These are phyloP conservation scores for Mesostigma viride DNA, from an alignment of 139 green algal species.

Conservation along the genomic window DNA sequence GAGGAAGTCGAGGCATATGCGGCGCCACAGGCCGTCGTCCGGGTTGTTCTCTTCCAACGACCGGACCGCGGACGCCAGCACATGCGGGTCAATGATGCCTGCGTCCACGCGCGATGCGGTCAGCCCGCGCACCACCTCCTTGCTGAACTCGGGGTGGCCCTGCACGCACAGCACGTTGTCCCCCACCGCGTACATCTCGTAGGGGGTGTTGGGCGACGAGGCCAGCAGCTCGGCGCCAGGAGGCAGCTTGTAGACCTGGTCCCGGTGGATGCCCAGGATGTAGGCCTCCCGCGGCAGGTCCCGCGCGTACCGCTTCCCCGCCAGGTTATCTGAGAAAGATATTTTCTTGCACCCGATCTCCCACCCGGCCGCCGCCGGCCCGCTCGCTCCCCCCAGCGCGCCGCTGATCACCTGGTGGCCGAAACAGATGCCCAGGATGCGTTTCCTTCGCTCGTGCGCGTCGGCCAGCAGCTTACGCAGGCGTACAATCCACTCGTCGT, in stretches of 20 bases:
- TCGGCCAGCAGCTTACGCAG: neutral
- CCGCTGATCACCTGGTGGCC: slow-evolving; percentile 12
- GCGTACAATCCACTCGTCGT: slow-evolving; percentile 13
- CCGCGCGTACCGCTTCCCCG: slow-evolving; percentile 8
- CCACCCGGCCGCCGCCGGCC: too few relatives aligned
- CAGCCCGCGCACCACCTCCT: slow-evolving; percentile 25
- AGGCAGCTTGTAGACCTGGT: slow-evolving; percentile 17
- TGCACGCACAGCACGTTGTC: slow-evolving; percentile 18
- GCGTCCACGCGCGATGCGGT: too few relatives aligned
- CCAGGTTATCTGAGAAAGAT: too few relatives aligned
- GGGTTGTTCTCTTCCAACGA: too few relatives aligned
- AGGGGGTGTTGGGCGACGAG: slow-evolving; percentile 3
- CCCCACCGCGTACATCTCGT: slow-evolving; percentile 27
- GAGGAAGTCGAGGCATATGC: too few relatives aligned
- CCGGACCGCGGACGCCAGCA: too few relatives aligned
- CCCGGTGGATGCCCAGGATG: slow-evolving; percentile 14
- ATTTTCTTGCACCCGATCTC: too few relatives aligned
- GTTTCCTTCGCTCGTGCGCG: neutral
- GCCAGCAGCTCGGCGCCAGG: slow-evolving; percentile 21
- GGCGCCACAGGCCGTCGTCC: too few relatives aligned
- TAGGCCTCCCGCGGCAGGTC: slow-evolving; percentile 1
- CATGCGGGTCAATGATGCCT: too few relatives aligned
- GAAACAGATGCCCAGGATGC: slow-evolving; percentile 21
- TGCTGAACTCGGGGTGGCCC: slow-evolving; percentile 27
- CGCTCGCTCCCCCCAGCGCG: too few relatives aligned